These are phyloP conservation scores for Vitis cinerea DNA, from an alignment of 164 flowering plant species.

Conservation along the genomic window DNA sequence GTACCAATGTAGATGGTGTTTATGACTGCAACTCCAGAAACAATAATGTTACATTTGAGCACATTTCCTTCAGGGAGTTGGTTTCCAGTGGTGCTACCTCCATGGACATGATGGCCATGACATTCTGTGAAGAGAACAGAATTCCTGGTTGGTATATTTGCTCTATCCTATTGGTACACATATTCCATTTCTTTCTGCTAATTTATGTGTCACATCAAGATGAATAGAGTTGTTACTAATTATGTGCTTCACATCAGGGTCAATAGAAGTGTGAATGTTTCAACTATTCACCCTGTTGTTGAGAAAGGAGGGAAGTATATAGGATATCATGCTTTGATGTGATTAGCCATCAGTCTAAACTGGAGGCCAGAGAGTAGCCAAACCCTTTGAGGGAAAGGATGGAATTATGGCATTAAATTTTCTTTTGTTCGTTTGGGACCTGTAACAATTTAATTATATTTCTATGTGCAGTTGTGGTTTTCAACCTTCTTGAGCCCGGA, in stretches of 20 bases:
- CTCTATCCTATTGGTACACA: neutral
- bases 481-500: conserved; percentile 83
- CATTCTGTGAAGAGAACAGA: conserved; percentile 77
- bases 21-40: conserved; percentile 68
- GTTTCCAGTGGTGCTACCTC: conserved; percentile 57
- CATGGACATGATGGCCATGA: conserved; percentile 80
- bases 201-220: no score
- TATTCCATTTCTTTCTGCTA: neutral
- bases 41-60: conserved; percentile 57
- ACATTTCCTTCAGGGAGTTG: conserved; percentile 75
- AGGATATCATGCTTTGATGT: neutral
- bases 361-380: neutral
- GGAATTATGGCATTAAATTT: no score
- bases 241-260: no score
- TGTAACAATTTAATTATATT: neutral
- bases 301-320: neutral
- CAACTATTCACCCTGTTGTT: neutral
- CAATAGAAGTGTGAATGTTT: neutral
- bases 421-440: neutral
- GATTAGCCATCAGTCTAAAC: neutral
- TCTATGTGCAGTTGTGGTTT: conserved; percentile 62
- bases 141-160: conserved; percentile 67
- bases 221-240: no score
- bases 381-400: neutral
- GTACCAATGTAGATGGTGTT: conserved; percentile 70